These are phyloP conservation scores for Anthoceros angustus DNA, from an alignment of 225 moss, liverwort and hornwort species.

Conservation along the genomic window DNA sequence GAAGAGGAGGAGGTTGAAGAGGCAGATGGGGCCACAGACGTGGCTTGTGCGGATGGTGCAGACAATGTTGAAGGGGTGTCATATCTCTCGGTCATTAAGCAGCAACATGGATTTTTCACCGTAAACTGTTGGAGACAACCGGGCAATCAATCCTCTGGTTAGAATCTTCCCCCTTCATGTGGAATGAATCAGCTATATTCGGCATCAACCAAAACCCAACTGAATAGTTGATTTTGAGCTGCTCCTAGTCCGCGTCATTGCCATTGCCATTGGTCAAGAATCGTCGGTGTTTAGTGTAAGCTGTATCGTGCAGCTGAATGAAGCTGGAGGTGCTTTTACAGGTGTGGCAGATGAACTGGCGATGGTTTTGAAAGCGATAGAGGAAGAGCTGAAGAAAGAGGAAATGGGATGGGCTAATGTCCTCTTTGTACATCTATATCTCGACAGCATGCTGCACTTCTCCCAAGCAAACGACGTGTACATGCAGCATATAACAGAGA, in stretches of 20 bases:
- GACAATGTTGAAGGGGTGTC: slow-evolving; percentile 5
- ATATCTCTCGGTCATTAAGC: slow-evolving; percentile 24
- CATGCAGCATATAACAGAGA: slow-evolving; percentile 62
- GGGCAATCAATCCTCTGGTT: neutral
- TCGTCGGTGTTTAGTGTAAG: neutral
- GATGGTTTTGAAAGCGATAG: slow-evolving; percentile 29
- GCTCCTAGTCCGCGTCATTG: neutral
- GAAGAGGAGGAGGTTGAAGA: slow-evolving; percentile 10
- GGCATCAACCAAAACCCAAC: slow-evolving; percentile 1
- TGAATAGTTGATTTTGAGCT: neutral
- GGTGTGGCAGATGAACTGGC: slow-evolving; percentile 44
- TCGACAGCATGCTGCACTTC: slow-evolving; percentile 64
- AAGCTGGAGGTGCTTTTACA: slow-evolving; percentile 15
- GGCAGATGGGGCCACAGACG: slow-evolving; percentile 2
- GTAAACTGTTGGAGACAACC: neutral
- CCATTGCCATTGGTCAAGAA: neutral
- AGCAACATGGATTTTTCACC: slow-evolving; percentile 31
- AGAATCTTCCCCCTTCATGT: neutral
- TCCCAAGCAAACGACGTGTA: slow-evolving; percentile 65
- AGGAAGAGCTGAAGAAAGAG: slow-evolving; percentile 31
- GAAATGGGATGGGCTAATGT: slow-evolving; percentile 60
- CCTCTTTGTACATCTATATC: slow-evolving; percentile 70
- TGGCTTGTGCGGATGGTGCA: neutral
- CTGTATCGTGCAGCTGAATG: neutral
- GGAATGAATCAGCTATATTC: slow-evolving; percentile 25